A percentile compares a stretch with the other conserved stretches of the same genome.
These are phyloP conservation scores for Paramecium pentaurelia DNA, from an alignment of 73 alveolate genomes.

Conservation along the genomic window DNA sequence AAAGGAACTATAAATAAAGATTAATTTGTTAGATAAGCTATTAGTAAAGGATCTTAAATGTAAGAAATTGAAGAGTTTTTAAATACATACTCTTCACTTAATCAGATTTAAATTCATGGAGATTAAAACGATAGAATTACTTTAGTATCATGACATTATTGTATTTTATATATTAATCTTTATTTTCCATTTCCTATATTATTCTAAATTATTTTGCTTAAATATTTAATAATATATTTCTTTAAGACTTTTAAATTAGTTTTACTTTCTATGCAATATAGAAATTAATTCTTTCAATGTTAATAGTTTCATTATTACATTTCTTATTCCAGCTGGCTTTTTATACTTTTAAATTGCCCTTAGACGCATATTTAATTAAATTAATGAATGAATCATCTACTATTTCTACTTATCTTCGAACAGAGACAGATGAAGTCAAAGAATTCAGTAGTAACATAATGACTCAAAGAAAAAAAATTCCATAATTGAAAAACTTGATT, in stretches of 20 bases:
- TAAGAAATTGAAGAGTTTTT: conserved; percentile 29
- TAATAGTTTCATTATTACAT: background rate
- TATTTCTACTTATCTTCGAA: background rate
- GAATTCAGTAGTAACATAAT: background rate
- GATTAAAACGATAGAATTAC: background rate
- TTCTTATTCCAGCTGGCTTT: background rate
- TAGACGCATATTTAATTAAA: background rate
- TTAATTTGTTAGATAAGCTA: background rate
- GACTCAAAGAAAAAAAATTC: background rate
- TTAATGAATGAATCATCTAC: background rate
- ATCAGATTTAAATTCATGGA: background rate
- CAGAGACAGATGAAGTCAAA: conserved; percentile 4
- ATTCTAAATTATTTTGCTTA: background rate
- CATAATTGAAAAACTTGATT: background rate
- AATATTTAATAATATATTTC: background rate
- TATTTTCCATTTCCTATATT: background rate
- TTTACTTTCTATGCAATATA: background rate
- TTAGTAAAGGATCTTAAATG: conserved; percentile 43
- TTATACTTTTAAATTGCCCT: background rate
- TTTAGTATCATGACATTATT: background rate
- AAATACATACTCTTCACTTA: conserved; percentile 36
- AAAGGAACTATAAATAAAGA: background rate
- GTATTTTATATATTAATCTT: background rate
- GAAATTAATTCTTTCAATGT: background rate
- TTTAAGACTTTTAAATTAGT: background rate